Percentiles rank a stretch among this genome's conserved stretches.
These are phyloP conservation scores for Filobasidium floriforme DNA, from an alignment of 768 basidiomycete genomes.

Conservation along the genomic window DNA sequence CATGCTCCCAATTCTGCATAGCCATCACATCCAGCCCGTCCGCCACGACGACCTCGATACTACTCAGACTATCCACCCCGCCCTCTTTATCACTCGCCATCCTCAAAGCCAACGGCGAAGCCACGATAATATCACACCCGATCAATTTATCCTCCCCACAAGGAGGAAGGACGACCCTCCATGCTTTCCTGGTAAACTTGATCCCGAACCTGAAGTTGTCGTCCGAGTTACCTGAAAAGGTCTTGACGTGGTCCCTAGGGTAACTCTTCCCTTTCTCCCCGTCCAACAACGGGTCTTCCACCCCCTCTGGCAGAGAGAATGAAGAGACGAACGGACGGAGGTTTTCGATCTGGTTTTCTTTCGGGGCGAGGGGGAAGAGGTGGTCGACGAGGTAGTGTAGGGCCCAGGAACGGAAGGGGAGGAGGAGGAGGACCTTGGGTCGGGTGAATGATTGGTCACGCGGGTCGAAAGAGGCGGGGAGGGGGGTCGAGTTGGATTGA, in stretches of 20 bases:
- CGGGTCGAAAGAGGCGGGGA: constrained; percentile 28
- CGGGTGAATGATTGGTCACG: constrained; percentile 98
- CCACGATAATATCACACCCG: constrained; percentile 79
- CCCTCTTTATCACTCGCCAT: constrained; percentile 91
- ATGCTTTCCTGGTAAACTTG: constrained; percentile 83
- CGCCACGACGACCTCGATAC: constrained; percentile 80
- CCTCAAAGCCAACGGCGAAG: constrained; percentile 84
- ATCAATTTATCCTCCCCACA: constrained; percentile 60
- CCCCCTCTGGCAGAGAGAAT: constrained; percentile 71
- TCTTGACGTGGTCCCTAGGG: constrained; percentile 81
- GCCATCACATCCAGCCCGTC: constrained; percentile 86
- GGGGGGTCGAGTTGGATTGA: constrained; percentile 52
- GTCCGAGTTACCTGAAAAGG: constrained; percentile 92
- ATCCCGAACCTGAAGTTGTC: constrained; percentile 88
- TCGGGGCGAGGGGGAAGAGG: constrained; percentile 62
- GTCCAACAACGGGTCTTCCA: constrained; percentile 63
- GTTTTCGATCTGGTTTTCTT: constrained; percentile 75
- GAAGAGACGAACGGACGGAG: constrained; percentile 70
- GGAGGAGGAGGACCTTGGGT: constrained; percentile 81
- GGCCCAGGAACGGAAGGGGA: constrained; percentile 87
- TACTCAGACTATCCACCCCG: constrained; percentile 85
- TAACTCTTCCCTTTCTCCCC: constrained; percentile 54
- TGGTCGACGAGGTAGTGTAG: constrained; percentile 73
- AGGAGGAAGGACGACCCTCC: constrained; percentile 48
- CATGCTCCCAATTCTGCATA: constrained; percentile 99